phyloP scores from a whole-genome alignment of 257 asterid species.

The Solanum dulcamara region DNA sequence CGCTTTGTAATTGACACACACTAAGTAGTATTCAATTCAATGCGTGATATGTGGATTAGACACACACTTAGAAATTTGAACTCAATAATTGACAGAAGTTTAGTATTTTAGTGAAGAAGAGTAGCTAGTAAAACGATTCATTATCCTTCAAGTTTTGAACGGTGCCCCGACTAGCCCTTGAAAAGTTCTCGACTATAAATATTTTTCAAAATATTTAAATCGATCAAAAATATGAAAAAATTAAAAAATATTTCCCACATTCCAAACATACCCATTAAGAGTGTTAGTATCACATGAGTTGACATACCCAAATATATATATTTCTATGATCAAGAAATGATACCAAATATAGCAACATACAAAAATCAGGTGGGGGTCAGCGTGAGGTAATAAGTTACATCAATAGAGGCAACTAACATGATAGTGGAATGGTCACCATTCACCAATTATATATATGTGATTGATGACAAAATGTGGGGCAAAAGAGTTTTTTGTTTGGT shows the following conservation, averaged over 20 bases:
- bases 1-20: neutral
- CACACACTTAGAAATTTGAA: neutral
- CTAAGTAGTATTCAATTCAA: neutral
- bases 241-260: too few species aligned
- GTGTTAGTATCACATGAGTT: neutral
- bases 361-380: conserved; percentile 1
- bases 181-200: neutral
- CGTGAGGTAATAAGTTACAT: conserved; percentile 19
- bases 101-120: neutral
- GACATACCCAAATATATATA: neutral
- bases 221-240: too few species aligned
- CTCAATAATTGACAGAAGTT: neutral
- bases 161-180: neutral
- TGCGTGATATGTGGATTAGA: neutral
- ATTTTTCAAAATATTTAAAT: too few species aligned
- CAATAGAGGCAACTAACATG: conserved; percentile 30
- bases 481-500: neutral
- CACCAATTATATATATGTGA: neutral
- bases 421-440: conserved; percentile 18
- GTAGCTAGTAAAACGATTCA: neutral
- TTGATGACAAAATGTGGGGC: conserved; percentile 8
- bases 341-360: neutral
- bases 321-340: neutral
- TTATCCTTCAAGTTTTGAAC: neutral
- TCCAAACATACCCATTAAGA: neutral